These are phyloP conservation scores for Kodamaea kaohsiungensis DNA, from an alignment of 805 yeast species.

Conservation along the genomic window DNA sequence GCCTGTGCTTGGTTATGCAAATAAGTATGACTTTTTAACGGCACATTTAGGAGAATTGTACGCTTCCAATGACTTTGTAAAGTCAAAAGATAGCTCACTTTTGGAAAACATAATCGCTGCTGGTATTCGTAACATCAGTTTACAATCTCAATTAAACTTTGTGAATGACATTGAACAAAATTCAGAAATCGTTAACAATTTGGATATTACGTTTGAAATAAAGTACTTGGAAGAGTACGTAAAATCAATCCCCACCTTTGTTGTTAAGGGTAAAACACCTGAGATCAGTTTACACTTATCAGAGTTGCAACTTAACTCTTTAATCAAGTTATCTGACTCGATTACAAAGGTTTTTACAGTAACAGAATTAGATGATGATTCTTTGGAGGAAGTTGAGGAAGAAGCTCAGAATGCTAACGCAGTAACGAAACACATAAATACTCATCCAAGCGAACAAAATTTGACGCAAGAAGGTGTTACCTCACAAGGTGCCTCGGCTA, in stretches of 20 bases:
- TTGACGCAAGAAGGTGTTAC: not conserved
- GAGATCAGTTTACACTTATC: conserved; percentile 67
- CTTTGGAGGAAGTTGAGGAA: conserved; percentile 52
- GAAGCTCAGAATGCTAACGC: conserved; percentile 70
- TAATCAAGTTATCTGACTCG: conserved; percentile 55
- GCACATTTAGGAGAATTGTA: conserved; percentile 82
- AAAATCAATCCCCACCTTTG: conserved; percentile 47
- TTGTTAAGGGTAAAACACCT: conserved; percentile 57
- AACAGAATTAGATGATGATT: conserved; percentile 34
- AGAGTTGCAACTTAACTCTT: conserved; percentile 65
- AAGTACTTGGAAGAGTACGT: conserved; percentile 49
- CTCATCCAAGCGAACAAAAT: not conserved
- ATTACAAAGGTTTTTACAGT: conserved; percentile 55
- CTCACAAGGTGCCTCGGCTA: not conserved
- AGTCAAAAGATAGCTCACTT: conserved; percentile 28
- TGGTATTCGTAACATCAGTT: conserved; percentile 70
- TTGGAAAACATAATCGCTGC: conserved; percentile 54
- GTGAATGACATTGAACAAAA: conserved; percentile 47
- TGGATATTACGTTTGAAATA: conserved; percentile 62
- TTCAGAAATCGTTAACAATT: conserved; percentile 63
- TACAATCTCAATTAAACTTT: conserved; percentile 62
- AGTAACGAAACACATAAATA: conserved; percentile 28
- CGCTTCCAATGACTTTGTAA: conserved; percentile 59
- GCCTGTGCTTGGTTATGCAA: conserved; percentile 39
- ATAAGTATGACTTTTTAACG: conserved; percentile 58